phyloP scores from a whole-genome alignment of 2,329 filamentous ascomycete species.

The Ophiostoma angusticollis region DNA sequence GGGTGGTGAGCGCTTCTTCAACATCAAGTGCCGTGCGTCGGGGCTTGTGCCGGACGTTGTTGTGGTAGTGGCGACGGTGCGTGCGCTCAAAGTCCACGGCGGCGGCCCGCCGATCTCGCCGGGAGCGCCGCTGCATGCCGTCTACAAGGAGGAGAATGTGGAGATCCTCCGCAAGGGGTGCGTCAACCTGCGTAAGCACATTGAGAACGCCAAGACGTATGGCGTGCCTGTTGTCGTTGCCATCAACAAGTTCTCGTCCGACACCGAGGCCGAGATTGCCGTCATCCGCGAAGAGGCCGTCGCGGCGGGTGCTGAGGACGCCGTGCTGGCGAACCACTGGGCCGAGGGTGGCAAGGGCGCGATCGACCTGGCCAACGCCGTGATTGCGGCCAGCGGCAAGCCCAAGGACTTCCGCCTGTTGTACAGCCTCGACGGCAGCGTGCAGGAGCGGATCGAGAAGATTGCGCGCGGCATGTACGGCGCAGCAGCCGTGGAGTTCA shows the following conservation, averaged over 20 bases:
- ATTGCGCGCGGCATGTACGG: slow-evolving; percentile 95
- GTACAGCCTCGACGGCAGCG: slow-evolving; percentile 60
- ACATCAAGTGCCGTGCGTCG: slow-evolving; percentile 96
- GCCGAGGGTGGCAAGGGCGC: slow-evolving; percentile 87
- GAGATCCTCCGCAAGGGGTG: slow-evolving; percentile 83
- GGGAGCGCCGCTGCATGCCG: slow-evolving; percentile 69
- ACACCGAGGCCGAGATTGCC: slow-evolving; percentile 82
- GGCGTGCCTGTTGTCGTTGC: slow-evolving; percentile 91
- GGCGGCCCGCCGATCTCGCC: slow-evolving; percentile 89
- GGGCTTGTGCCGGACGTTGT: slow-evolving; percentile 87
- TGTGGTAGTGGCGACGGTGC: slow-evolving; percentile 88
- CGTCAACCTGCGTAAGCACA: slow-evolving; percentile 91
- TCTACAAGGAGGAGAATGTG: slow-evolving; percentile 88
- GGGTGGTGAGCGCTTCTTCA: slow-evolving; percentile 99
- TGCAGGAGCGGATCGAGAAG: slow-evolving; percentile 78
- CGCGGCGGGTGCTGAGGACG: slow-evolving; percentile 84
- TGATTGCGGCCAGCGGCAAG: slow-evolving; percentile 71
- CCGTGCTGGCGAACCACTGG: slow-evolving; percentile 92
- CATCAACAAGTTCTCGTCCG: slow-evolving; percentile 92
- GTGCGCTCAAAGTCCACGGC: slow-evolving; percentile 92
- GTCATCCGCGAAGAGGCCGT: slow-evolving; percentile 85
- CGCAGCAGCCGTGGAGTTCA: slow-evolving; percentile 79
- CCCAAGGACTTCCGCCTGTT: slow-evolving; percentile 80
- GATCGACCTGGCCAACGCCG: slow-evolving; percentile 73
- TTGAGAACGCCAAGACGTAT: slow-evolving; percentile 76